Percentiles rank a stretch among this genome's conserved stretches.
Evolutionary conservation across 495 filamentous ascomycete species (phyloP).

Genomic region (Penicillium samsonianum): DNA sequence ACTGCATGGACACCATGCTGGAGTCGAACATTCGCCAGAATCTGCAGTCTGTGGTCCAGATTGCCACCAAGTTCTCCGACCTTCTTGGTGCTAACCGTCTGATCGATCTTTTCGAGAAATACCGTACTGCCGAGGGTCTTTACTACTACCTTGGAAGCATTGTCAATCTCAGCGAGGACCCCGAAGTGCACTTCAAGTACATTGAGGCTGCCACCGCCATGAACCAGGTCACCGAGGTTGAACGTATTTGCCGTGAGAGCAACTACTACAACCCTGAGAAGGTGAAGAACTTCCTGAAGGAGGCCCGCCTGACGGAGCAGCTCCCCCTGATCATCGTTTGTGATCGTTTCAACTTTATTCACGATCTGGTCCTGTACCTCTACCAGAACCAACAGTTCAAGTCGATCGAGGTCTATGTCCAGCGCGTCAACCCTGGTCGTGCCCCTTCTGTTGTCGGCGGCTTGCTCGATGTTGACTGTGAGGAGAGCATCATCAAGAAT

Average conservation of each 20-base stretch:
- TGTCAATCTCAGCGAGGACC: constrained; percentile 93
- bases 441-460: constrained; percentile 94
- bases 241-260: constrained; percentile 95
- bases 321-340: constrained; percentile 97
- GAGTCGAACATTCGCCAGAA: constrained; percentile 95
- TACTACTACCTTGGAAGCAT: constrained; percentile 98
- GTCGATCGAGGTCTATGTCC: constrained; percentile 99
- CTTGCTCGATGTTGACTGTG: constrained; percentile 95
- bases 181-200: constrained; percentile 98
- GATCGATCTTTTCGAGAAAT: constrained; percentile 94
- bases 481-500: constrained; percentile 92
- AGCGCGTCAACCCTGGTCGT: constrained; percentile 92
- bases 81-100: constrained; percentile 85
- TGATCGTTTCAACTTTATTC: constrained; percentile 97
- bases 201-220: constrained; percentile 95
- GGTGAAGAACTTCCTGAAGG: constrained; percentile 99
- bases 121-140: constrained; percentile 92
- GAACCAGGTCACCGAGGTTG: constrained; percentile 89
- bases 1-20: constrained; percentile 95
- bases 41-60: constrained; percentile 87
- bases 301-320: constrained; percentile 88
- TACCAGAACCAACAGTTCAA: constrained; percentile 99
- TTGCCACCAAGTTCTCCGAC: constrained; percentile 97
- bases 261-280: constrained; percentile 93
- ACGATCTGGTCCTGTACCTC: constrained; percentile 94